Evolutionary conservation across 345 rosid genomes (phyloP).

Genomic region (Xanthoceras sorbifolium): DNA sequence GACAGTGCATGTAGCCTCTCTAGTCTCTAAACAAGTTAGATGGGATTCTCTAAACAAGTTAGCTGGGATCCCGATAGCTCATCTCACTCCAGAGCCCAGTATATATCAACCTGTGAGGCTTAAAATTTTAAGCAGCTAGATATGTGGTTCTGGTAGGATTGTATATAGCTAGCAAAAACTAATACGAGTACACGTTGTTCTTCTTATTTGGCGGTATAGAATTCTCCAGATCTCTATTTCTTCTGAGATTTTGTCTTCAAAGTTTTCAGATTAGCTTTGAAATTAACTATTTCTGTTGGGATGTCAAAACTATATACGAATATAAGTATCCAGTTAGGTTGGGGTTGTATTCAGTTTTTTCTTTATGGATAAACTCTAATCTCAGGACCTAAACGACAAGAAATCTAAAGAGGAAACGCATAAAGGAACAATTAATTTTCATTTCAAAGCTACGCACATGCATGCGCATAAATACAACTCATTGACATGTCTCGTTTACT

Average conservation of each 20-base stretch:
- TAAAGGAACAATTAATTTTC: neutral
- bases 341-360: neutral
- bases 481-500: slow-evolving; percentile 1
- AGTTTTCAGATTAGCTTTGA: too few species aligned
- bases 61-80: neutral
- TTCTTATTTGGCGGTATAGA: neutral
- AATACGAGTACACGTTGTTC: neutral
- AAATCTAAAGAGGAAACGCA: neutral
- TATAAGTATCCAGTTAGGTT: neutral
- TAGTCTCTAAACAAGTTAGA: too few species aligned
- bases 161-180: neutral
- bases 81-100: neutral
- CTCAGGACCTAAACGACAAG: neutral
- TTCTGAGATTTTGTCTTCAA: neutral
- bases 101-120: neutral
- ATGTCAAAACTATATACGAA: neutral
- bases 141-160: neutral
- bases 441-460: neutral
- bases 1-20: too few species aligned
- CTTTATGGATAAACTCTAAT: neutral
- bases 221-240: neutral
- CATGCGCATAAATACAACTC: neutral
- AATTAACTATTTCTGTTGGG: neutral
- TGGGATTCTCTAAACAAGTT: neutral
- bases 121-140: neutral